phyloP scores from a whole-genome alignment of 2,329 filamentous ascomycete genomes.

The Phialophora tarda region DNA sequence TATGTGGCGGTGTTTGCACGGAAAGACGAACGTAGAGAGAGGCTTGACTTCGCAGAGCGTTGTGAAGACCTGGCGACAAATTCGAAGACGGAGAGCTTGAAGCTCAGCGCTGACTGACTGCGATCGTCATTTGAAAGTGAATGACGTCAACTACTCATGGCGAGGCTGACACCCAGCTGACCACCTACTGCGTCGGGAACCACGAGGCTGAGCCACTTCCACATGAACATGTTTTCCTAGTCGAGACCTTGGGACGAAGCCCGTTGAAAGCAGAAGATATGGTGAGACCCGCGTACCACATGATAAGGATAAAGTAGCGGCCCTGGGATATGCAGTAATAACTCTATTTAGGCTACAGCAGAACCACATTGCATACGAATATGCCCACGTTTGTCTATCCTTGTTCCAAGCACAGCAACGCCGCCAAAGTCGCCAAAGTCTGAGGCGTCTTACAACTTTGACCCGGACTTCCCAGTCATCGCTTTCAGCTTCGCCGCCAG shows the following conservation, averaged over 20 bases:
- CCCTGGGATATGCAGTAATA: background rate
- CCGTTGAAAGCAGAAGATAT: background rate
- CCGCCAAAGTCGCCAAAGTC: too few species aligned
- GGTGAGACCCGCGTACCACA: background rate
- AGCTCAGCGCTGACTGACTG: background rate
- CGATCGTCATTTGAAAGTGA: background rate
- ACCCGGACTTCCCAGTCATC: slow-evolving; percentile 38
- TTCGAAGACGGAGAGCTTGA: background rate
- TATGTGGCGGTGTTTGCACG: background rate
- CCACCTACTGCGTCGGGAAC: too few species aligned
- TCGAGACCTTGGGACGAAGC: background rate
- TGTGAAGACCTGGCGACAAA: background rate
- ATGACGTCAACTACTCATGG: background rate
- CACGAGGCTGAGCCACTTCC: background rate
- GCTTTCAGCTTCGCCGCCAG: slow-evolving; percentile 48
- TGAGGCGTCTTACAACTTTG: slow-evolving; percentile 26
- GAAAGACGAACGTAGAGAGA: background rate
- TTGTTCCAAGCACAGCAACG: background rate
- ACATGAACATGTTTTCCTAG: background rate
- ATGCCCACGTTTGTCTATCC: background rate
- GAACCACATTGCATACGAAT: background rate
- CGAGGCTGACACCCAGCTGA: background rate
- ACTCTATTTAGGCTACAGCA: background rate
- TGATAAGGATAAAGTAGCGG: background rate
- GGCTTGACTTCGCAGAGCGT: background rate